Evolutionary conservation across 192 early-diverging fungal species (phyloP).

Genomic region (Backusella morwellensis): DNA sequence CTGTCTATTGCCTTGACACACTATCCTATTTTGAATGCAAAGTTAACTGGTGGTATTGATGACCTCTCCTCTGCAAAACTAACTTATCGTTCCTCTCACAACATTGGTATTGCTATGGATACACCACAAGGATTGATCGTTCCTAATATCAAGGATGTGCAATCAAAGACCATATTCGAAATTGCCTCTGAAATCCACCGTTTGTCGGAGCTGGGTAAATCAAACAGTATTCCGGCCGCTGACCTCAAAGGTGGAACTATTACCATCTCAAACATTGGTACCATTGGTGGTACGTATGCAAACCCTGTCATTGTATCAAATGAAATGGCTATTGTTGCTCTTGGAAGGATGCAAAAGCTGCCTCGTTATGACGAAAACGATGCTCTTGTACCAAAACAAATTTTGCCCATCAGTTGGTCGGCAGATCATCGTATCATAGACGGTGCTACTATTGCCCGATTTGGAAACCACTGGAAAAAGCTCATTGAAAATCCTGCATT

Average conservation of each 20-base stretch:
- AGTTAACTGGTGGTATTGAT: slow-evolving; percentile 42
- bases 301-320: slow-evolving; percentile 87
- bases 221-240: slow-evolving; percentile 53
- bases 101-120: slow-evolving; percentile 97
- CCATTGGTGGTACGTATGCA: slow-evolving; percentile 87
- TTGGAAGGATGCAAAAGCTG: slow-evolving; percentile 80
- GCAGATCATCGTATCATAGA: slow-evolving; percentile 97
- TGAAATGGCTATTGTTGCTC: slow-evolving; percentile 87
- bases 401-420: slow-evolving; percentile 84
- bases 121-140: slow-evolving; percentile 92
- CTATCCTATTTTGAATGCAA: slow-evolving; percentile 88
- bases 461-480: slow-evolving; percentile 81
- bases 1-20: slow-evolving; percentile 75
- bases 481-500: slow-evolving; percentile 84
- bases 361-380: slow-evolving; percentile 73
- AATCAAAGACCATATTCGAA: slow-evolving; percentile 82
- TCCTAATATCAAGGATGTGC: slow-evolving; percentile 92
- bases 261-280: slow-evolving; percentile 93
- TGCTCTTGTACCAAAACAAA: slow-evolving; percentile 69
- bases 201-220: slow-evolving; percentile 64
- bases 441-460: slow-evolving; percentile 93
- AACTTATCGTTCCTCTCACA: slow-evolving; percentile 76
- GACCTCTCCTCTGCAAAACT: slow-evolving; percentile 53
- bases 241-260: slow-evolving; percentile 87
- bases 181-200: slow-evolving; percentile 83